These are phyloP conservation scores for Beverwykella pulmonaria DNA, from an alignment of 495 filamentous ascomycete genomes.

Conservation along the genomic window DNA sequence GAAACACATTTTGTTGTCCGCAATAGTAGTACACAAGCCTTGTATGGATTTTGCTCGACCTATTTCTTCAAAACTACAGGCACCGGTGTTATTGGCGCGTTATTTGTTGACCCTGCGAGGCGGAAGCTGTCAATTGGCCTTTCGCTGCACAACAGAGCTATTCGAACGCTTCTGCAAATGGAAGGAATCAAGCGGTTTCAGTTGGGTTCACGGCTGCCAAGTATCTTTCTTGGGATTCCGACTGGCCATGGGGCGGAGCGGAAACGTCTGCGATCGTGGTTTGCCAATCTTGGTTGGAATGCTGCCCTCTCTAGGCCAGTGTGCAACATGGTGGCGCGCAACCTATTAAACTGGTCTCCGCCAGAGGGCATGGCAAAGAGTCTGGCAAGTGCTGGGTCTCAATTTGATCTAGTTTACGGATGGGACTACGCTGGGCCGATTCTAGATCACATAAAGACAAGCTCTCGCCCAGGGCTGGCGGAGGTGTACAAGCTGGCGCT, in stretches of 20 bases:
- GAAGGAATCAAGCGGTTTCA: slow-evolving; percentile 74
- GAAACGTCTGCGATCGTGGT: slow-evolving; percentile 60
- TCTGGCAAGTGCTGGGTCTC: slow-evolving; percentile 66
- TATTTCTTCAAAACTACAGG: slow-evolving; percentile 71
- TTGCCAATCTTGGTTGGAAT: slow-evolving; percentile 73
- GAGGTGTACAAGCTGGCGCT: slow-evolving; percentile 82
- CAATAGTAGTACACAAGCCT: slow-evolving; percentile 81
- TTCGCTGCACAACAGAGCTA: slow-evolving; percentile 79
- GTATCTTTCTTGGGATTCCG: slow-evolving; percentile 79
- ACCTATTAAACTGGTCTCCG: slow-evolving; percentile 70
- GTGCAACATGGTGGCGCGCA: slow-evolving; percentile 66
- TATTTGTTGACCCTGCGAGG: slow-evolving; percentile 81
- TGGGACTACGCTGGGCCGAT: slow-evolving; percentile 74
- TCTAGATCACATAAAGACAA: slow-evolving; percentile 72
- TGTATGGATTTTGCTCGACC: slow-evolving; percentile 88
- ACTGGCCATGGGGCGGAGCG: slow-evolving; percentile 53
- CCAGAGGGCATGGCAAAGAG: slow-evolving; percentile 73
- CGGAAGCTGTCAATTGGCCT: slow-evolving; percentile 84
- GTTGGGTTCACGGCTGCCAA: slow-evolving; percentile 75
- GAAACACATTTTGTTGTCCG: slow-evolving; percentile 88
- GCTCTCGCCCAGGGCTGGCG: slow-evolving; percentile 76
- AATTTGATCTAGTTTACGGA: slow-evolving; percentile 81
- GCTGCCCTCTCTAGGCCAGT: slow-evolving; percentile 63
- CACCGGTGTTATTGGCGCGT: slow-evolving; percentile 75
- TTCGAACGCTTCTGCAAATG: slow-evolving; percentile 68